Conservation (phyloP, 2,329 filamentous ascomycete genomes). For the Penicillium freii region DNA sequence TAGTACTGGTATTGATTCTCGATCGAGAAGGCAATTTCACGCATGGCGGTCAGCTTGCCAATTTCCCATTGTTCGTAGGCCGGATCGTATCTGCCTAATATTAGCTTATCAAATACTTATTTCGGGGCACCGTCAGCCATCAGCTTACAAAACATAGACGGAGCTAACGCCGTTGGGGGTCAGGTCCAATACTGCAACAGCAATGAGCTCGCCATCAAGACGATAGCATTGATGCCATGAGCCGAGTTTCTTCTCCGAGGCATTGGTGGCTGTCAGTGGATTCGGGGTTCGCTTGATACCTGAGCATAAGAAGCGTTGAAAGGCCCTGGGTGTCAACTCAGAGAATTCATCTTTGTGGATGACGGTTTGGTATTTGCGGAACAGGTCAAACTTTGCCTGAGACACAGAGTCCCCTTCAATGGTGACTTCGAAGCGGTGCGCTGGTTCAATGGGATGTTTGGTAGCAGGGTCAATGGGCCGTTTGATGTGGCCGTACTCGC, state of each 20-base stretch:
- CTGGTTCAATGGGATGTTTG: conserved; percentile 46
- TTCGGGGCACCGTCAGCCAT: neutral
- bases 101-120: neutral
- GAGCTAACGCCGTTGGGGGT: conserved; percentile 50
- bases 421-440: conserved; percentile 50
- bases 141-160: conserved; percentile 49
- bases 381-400: conserved; percentile 49
- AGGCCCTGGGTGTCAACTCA: conserved; percentile 45
- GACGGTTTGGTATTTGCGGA: conserved; percentile 47
- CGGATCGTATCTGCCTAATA: conserved; percentile 54
- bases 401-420: conserved; percentile 49
- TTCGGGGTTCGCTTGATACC: conserved; percentile 43
- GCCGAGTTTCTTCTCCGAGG: conserved; percentile 45
- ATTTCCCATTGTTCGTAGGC: conserved; percentile 61
- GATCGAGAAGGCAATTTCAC: conserved; percentile 57
- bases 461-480: conserved; percentile 46
- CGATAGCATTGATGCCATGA: conserved; percentile 54
- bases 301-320: conserved; percentile 49
- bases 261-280: conserved; percentile 27
- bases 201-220: conserved; percentile 49
- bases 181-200: conserved; percentile 50
- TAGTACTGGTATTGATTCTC: conserved; percentile 60
- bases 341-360: conserved; percentile 48
- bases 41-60: conserved; percentile 61
- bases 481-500: conserved; percentile 46